Evolutionary conservation across 768 basidiomycete genomes (phyloP).

Genomic region (Naganishia friedmannii): DNA sequence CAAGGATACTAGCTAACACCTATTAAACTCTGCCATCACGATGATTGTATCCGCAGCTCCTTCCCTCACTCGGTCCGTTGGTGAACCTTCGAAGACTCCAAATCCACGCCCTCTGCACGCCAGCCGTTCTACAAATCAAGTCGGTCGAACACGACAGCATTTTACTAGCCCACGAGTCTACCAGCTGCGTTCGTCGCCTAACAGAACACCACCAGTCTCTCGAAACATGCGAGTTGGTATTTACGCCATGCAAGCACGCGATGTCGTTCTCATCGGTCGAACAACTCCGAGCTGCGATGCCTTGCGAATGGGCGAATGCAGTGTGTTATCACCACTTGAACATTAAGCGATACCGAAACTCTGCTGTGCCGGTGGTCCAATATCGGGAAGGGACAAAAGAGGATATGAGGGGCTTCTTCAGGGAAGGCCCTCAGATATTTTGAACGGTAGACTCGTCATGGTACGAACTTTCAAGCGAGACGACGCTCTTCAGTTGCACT

Average conservation of each 20-base stretch:
- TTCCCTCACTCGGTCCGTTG: neutral
- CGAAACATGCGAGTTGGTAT: neutral
- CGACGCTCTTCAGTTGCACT: no score
- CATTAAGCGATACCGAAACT: slow-evolving; percentile 11
- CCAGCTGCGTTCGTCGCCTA: slow-evolving; percentile 1
- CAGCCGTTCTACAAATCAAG: neutral
- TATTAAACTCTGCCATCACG: no score
- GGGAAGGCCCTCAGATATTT: neutral
- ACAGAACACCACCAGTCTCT: neutral
- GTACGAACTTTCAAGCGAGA: no score
- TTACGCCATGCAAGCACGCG: neutral
- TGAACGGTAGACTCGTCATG: neutral
- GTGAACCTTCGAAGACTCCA: slow-evolving; percentile 1
- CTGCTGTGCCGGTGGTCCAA: neutral
- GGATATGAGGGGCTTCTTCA: neutral
- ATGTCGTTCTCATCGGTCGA: neutral
- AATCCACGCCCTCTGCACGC: neutral
- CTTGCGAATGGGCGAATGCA: slow-evolving; percentile 1
- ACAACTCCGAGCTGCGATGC: neutral
- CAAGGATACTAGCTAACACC: neutral
- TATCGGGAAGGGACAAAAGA: neutral
- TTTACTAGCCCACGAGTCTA: neutral
- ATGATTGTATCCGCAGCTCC: no score
- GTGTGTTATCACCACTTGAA: neutral
- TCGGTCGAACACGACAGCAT: slow-evolving; percentile 2